Evolutionary conservation across 352 stramenopile genomes (phyloP), one percentile per base, ranked within the genome.

Genomic region (Aphanomyces stellatus): DNA sequence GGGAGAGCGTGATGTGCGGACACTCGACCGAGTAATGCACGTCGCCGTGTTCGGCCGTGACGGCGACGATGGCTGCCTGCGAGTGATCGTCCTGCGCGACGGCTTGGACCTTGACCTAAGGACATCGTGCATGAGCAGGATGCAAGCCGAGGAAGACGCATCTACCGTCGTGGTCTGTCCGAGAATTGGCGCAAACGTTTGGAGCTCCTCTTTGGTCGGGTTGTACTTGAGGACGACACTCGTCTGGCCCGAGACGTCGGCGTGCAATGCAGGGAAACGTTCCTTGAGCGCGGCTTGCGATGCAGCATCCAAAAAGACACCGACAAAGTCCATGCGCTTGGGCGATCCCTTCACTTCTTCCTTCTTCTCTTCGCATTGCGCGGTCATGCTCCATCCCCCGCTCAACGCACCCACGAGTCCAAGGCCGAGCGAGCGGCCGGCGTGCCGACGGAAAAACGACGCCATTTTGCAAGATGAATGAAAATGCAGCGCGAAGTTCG

Each of bases 191-290:
- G 77, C 78, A 60, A 93, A 93, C 31, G 78, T 73, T 40, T 90
- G 77, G 51, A 88, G 79, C 72, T 93, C 85, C 51, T 87, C 63
- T 17, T 71, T 74, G 6, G 77, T 84, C 48, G 85, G 85, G 69
- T 91, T 85, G 70, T 80, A 90, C 68, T 87, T 88, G 71, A 93
- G 79, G 62, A 90, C 80, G 28, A 90, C 73, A 40, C 69, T 76
- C 66, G 79, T 70, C 46, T 79, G 72, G 10, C 70, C 73, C 10
- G 60, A 56, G 1, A 46, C 56, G 3, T 48, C 64, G 33, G 55
- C 60, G 46, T 87, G 87, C 67, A 85, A 85, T 72, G 72, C 55
- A 19, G 81, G 80, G 71, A 85, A 92, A 24, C 81, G 75, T 53
- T 73, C 65, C 15, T 73, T 71, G 37, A 93, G 72, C 60, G 72